Evolutionary conservation across 331 rosid species (phyloP).

Genomic region (Malus hybrid): DNA sequence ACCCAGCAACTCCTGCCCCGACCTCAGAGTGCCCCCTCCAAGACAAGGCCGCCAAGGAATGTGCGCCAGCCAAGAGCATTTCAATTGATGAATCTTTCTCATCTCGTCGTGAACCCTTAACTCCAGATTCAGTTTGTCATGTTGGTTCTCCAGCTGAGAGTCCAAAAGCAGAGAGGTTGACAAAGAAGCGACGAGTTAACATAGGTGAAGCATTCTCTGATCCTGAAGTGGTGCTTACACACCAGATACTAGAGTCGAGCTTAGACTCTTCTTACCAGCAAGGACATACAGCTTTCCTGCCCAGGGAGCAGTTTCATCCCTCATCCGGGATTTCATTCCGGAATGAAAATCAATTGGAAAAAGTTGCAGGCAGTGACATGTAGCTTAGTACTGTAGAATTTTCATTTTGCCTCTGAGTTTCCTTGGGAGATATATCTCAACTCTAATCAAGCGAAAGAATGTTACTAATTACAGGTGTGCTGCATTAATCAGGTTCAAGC

Average conservation of each 20-base stretch:
- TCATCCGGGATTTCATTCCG: constrained; percentile 37
- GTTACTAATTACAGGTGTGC: constrained; percentile 23
- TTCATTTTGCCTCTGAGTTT: constrained; percentile 26
- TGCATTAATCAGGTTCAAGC: constrained; percentile 31
- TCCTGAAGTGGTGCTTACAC: constrained; percentile 59
- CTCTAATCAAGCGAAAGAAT: constrained; percentile 34
- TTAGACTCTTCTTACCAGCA: constrained; percentile 60
- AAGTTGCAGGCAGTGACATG: constrained; percentile 38
- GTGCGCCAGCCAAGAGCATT: constrained; percentile 60
- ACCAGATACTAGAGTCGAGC: constrained; percentile 92
- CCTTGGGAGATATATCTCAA: constrained; percentile 16
- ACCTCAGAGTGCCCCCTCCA: constrained; percentile 54
- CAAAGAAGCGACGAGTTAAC: constrained; percentile 53
- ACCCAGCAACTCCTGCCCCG: constrained; percentile 91
- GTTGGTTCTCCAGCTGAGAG: constrained; percentile 56
- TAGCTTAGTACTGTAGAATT: constrained; percentile 36
- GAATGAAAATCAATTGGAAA: constrained; percentile 39
- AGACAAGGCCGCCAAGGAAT: constrained; percentile 70
- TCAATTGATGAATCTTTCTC: constrained; percentile 78
- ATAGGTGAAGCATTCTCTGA: constrained; percentile 42
- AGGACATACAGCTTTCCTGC: constrained; percentile 36
- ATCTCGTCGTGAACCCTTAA: constrained; percentile 72
- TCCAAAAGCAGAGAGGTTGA: constrained; percentile 43
- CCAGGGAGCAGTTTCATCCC: constrained; percentile 54
- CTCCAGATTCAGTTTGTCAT: constrained; percentile 87